Evolutionary conservation across 805 yeast genomes (phyloP).

Genomic region (Citeromyces nyonsensis): DNA sequence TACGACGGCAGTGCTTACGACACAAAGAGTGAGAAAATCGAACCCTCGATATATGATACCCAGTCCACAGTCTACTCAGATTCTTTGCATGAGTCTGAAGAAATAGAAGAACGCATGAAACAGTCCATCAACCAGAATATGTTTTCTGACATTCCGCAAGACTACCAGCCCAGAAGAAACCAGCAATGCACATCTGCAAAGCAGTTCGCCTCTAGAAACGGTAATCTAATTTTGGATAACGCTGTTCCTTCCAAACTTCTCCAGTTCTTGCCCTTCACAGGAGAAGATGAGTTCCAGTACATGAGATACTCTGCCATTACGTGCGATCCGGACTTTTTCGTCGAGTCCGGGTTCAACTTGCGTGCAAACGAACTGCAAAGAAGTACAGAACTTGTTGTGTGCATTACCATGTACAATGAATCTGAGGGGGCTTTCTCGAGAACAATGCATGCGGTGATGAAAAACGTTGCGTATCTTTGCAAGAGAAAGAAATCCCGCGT

Average conservation of each 20-base stretch:
- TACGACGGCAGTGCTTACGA: no score
- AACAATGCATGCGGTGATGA: constrained; percentile 90
- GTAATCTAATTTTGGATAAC: constrained; percentile 81
- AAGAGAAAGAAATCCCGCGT: constrained; percentile 66
- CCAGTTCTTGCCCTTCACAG: constrained; percentile 74
- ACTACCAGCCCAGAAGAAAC: constrained; percentile 20
- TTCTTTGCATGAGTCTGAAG: constrained; percentile 1
- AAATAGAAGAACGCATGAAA: constrained; percentile 1
- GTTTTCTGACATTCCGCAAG: constrained; percentile 14
- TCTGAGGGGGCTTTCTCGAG: constrained; percentile 81
- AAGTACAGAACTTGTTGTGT: constrained; percentile 82
- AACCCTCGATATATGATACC: not conserved
- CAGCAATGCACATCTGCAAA: constrained; percentile 24
- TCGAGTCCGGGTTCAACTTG: constrained; percentile 65
- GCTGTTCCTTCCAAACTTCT: constrained; percentile 86
- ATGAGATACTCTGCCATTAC: constrained; percentile 98
- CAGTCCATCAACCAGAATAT: not conserved
- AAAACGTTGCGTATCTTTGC: constrained; percentile 77
- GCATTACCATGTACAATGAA: constrained; percentile 96
- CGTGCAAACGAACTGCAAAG: constrained; percentile 79
- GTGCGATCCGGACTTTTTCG: constrained; percentile 78
- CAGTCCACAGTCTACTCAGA: not conserved
- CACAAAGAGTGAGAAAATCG: no score
- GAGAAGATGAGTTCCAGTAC: constrained; percentile 83
- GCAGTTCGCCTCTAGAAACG: constrained; percentile 60